Base-by-base conservation (phyloP, 2,329 filamentous ascomycete genomes). In the Ophiostoma ips region DNA sequence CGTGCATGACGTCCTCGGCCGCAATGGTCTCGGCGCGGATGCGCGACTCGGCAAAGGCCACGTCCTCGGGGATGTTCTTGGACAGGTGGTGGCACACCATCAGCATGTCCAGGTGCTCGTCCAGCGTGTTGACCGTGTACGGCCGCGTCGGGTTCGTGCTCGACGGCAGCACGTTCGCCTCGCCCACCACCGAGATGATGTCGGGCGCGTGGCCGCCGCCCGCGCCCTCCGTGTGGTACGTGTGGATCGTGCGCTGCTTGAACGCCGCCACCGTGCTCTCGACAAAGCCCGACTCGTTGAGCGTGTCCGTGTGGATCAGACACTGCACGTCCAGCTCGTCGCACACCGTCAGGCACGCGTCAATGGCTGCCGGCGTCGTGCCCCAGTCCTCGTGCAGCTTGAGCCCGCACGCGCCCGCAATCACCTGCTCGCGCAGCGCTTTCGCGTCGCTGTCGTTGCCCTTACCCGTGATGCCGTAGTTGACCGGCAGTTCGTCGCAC, bases 321-420 rank as follows among this genome's bases (percentile, higher is more conserved):
- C 86, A 94, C 65, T 96, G 90, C 24, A 96, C 79, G 61, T 96
- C 90, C 50, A 87, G 77, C 62, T 94, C 84, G 59, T 96, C 90
- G 63, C 89, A 95, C 40, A 95, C 84, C 1, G 69, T 69, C 11
- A 94, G 74, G 60, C 90, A 95, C 2, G 83, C 75, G 64, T 96
- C 89, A 60, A 96, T 96, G 19, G 87, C 88, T 1, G 87, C 84
- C 0, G 90, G 90, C 1, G 90, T 95, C 19, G 77, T 81, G 49
- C 90, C 90, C 90, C 90, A 96, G 65, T 96, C 90, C 67, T 96
- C 90, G 64, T 96, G 90, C 7, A 96, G 72, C 65, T 96, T 96
- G 53, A 96, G 75, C 8, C 90, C 90, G 58, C 87, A 90, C 1
- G 84, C 89, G 10, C 90, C 90, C 0, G 90, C 90, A 50, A 76